Conservation (phyloP, 2,329 filamentous ascomycete genomes). For the Alternaria longipes region DNA sequence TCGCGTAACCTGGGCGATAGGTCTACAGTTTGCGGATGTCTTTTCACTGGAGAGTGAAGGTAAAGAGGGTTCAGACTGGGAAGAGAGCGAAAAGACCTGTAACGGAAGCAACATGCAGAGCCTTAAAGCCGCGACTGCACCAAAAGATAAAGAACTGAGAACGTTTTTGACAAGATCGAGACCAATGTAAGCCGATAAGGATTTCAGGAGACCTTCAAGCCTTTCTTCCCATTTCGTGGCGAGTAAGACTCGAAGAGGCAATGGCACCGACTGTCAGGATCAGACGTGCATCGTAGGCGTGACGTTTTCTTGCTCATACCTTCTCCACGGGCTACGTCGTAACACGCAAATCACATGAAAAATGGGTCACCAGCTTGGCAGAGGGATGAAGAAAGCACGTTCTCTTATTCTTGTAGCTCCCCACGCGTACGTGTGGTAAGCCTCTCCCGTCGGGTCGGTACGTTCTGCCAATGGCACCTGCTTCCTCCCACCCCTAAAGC, state of each 20-base stretch:
- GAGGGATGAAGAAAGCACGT: neutral
- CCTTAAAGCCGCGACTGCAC: neutral
- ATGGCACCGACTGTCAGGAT: neutral
- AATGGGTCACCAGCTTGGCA: neutral
- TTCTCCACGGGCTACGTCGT: neutral
- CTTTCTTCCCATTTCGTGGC: neutral
- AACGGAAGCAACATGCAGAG: neutral
- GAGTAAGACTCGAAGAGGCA: neutral
- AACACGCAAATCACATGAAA: constrained; percentile 1
- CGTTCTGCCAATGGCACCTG: neutral
- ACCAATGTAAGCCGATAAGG: neutral
- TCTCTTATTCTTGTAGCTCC: neutral
- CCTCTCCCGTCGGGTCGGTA: neutral
- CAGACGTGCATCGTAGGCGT: constrained; percentile 2
- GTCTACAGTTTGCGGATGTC: neutral
- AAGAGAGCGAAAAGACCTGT: neutral
- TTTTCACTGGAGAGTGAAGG: neutral
- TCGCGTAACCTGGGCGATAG: neutral
- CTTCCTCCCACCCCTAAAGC: neutral
- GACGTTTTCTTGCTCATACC: constrained; percentile 2
- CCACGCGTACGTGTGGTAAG: neutral
- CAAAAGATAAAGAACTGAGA: neutral
- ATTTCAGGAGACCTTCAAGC: neutral
- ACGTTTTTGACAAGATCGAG: neutral
- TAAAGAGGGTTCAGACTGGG: neutral